Evolutionary conservation across 225 moss, liverwort and hornwort species (phyloP), one percentile per base, ranked within the genome.

Genomic region (Sphagnum tenellum): DNA sequence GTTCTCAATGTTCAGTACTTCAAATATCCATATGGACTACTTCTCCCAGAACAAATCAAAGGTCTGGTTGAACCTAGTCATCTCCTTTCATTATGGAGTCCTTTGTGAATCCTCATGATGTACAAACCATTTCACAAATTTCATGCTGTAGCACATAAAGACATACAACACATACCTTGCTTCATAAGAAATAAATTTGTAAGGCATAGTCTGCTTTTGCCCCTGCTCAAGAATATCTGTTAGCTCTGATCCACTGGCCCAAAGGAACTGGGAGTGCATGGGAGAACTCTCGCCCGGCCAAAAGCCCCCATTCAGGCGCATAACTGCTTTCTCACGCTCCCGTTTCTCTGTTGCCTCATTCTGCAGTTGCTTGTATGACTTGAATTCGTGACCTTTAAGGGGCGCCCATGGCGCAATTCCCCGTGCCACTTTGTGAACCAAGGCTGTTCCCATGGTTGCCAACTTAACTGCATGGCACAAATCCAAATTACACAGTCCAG

Each of bases 251-350:
- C 96, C 96, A 65, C 92, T 85, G 46, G 96, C 96, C 96, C 96
- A 98, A 29, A 98, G 81, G 75, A 98, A 92, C 63, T 88, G 74
- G 8, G 90, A 76, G 66, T 85, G 89, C 62, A 88, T 44, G n/a
- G 96, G 96, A 58, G 89, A 73, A 68, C 85, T 73, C 74, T 98
- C 96, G 62, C 96, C 96, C 49, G 96, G 96, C 96, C 96, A 98
- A 7, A 56, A 57, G 50, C 92, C 90, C 46, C 83, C 70, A 67
- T 87, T 81, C 77, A 78, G 79, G 57, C 96, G 84, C 61, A 98
- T 5, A 13, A 98, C 96, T 44, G 96, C 86, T 70, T 90, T 98
- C 71, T 98, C 96, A 59, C 96, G 76, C 66, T 92, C 96, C 70
- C 88, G 83, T 71, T 83, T 90, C 74, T 98, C 96, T 51, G 92